Conservation (phyloP, 495 filamentous ascomycete species). For the Penicilliopsis zonata region DNA sequence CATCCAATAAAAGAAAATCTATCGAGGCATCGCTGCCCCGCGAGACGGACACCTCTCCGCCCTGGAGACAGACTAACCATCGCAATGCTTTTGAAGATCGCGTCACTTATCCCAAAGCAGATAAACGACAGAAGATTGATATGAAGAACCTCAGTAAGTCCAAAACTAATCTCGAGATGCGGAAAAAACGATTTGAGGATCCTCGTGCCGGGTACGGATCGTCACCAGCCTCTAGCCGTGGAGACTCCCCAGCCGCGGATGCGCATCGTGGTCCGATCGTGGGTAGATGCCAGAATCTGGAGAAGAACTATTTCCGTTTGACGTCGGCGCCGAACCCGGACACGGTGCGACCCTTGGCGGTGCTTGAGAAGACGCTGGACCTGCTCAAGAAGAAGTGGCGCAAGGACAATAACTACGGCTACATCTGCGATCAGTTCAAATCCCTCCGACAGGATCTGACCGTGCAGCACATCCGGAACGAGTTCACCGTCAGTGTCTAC, state of each 20-base stretch:
- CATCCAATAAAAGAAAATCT: conserved; percentile 69
- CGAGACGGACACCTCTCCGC: conserved; percentile 37
- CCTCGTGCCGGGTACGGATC: conserved; percentile 37
- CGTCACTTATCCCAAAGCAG: conserved; percentile 47
- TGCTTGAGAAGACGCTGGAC: conserved; percentile 76
- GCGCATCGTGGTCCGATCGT: conserved; percentile 66
- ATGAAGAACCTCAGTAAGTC: conserved; percentile 64
- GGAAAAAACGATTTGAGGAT: conserved; percentile 73
- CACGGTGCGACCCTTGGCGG: conserved; percentile 69
- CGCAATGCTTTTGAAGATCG: conserved; percentile 62
- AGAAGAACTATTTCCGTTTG: conserved; percentile 90
- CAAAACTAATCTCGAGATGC: conserved; percentile 76
- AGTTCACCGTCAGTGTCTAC: conserved; percentile 91
- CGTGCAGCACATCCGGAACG: conserved; percentile 90
- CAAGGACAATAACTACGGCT: conserved; percentile 83
- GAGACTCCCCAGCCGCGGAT: conserved; percentile 43
- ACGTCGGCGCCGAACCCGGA: conserved; percentile 79
- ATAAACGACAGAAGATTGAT: conserved; percentile 49
- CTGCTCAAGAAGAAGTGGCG: conserved; percentile 90
- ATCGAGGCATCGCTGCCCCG: conserved; percentile 35
- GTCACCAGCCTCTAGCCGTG: conserved; percentile 36
- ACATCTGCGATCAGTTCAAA: conserved; percentile 99
- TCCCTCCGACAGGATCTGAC: conserved; percentile 96
- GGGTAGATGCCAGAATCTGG: conserved; percentile 70
- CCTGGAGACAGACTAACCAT: conserved; percentile 63